phyloP scores from a whole-genome alignment of 2,329 filamentous ascomycete genomes.

The Talaromyces atroroseus region DNA sequence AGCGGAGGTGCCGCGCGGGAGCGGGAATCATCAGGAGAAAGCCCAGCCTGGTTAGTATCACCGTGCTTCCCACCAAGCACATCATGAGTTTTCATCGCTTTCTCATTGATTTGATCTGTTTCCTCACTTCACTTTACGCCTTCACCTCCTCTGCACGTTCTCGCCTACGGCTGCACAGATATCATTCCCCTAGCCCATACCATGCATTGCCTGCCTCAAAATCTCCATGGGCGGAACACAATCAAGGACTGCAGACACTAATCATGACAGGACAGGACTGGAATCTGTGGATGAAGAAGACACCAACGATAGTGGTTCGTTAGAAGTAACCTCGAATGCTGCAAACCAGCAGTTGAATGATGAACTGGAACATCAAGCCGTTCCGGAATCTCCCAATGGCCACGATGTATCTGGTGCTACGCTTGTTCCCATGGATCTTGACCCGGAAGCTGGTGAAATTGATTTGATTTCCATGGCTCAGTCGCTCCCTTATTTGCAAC shows the following conservation, averaged over 20 bases:
- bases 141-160: not conserved
- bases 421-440: constrained; percentile 25
- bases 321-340: not conserved
- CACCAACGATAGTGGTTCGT: not conserved
- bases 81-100: not conserved
- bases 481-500: constrained; percentile 33
- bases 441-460: constrained; percentile 24
- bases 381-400: constrained; percentile 11
- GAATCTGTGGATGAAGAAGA: constrained; percentile 4
- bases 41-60: constrained; percentile 7
- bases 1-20: not conserved
- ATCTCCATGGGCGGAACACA: constrained; percentile 5
- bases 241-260: constrained; percentile 1
- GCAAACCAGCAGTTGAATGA: constrained; percentile 7
- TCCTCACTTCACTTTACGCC: not conserved
- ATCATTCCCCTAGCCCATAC: not conserved
- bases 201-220: not conserved
- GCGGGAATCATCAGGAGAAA: not conserved
- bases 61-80: not conserved
- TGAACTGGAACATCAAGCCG: constrained; percentile 1
- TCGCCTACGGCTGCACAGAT: not conserved
- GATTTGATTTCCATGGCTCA: constrained; percentile 36
- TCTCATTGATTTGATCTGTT: not conserved
- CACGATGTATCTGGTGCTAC: constrained; percentile 31
- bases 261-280: not conserved